Percentiles rank a stretch among this genome's conserved stretches.
phyloP scores from a whole-genome alignment of 225 moss, liverwort and hornwort species.

The Takakia lepidozioides region DNA sequence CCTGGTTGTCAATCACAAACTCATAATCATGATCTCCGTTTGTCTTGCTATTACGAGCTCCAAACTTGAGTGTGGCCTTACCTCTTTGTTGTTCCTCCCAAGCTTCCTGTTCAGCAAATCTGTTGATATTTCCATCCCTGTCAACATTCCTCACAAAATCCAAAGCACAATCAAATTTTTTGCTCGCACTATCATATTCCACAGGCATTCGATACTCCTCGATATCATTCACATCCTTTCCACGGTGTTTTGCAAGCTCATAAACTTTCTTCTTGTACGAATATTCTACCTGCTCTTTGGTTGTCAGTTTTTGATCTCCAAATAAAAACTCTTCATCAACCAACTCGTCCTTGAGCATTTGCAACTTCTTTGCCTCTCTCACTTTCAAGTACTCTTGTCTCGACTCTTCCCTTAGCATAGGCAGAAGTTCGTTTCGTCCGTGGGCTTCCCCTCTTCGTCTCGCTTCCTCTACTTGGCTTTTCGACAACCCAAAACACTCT shows the following conservation, averaged over 20 bases:
- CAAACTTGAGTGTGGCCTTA: conserved; percentile 5
- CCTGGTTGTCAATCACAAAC: background rate
- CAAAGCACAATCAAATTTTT: conserved; percentile 11
- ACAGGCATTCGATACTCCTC: too few species aligned
- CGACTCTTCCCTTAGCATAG: conserved; percentile 34
- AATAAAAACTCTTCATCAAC: conserved; percentile 56
- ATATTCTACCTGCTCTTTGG: conserved; percentile 39
- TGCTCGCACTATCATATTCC: too few species aligned
- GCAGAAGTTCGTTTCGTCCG: conserved; percentile 44
- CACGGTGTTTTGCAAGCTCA: conserved; percentile 74
- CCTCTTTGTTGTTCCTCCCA: conserved; percentile 44
- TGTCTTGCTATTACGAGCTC: background rate
- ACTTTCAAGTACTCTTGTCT: conserved; percentile 56
- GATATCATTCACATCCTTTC: conserved; percentile 64
- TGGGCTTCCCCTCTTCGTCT: conserved; percentile 42
- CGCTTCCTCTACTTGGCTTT: conserved; percentile 56
- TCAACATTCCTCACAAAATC: background rate
- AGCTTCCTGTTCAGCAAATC: conserved; percentile 42
- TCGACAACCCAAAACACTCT: conserved; percentile 16
- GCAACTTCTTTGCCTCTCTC: conserved; percentile 50
- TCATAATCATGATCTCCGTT: background rate
- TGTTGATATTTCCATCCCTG: conserved; percentile 13
- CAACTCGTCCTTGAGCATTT: conserved; percentile 53
- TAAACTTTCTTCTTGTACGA: conserved; percentile 79
- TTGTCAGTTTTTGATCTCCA: conserved; percentile 32